These are phyloP conservation scores for Leishmania arabica DNA, from an alignment of 208 protist genomes.

Conservation along the genomic window DNA sequence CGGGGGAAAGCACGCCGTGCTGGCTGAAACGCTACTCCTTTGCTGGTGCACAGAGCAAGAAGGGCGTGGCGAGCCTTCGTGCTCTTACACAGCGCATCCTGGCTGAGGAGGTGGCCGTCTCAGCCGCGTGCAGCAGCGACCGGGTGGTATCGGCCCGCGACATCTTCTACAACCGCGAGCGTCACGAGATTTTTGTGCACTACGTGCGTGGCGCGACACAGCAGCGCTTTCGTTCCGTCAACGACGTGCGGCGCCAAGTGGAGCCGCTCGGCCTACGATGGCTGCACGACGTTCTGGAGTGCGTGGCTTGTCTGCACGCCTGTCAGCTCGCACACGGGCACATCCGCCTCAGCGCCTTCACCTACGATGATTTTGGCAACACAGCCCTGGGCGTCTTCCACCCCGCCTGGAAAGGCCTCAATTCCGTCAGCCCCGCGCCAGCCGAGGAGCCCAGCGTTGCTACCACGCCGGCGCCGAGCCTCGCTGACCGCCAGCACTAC, in stretches of 20 bases:
- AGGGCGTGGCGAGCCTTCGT: not conserved
- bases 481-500: constrained; percentile 26
- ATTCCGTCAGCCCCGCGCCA: not conserved
- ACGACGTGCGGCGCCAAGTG: constrained; percentile 58
- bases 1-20: constrained; percentile 51
- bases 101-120: constrained; percentile 39
- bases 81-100: constrained; percentile 38
- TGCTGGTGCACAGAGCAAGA: constrained; percentile 5
- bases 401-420: constrained; percentile 21
- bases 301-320: constrained; percentile 63
- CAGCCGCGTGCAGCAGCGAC: constrained; percentile 43
- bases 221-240: constrained; percentile 61
- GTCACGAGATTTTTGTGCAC: constrained; percentile 61
- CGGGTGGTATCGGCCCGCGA: constrained; percentile 48
- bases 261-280: constrained; percentile 55
- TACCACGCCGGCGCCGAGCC: constrained; percentile 3
- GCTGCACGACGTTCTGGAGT: constrained; percentile 68
- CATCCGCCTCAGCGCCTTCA: constrained; percentile 66
- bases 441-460: not conserved
- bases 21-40: constrained; percentile 76
- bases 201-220: constrained; percentile 67
- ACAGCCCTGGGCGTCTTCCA: constrained; percentile 62
- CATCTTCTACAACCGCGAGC: constrained; percentile 58
- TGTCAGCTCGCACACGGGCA: constrained; percentile 59
- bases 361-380: constrained; percentile 80